Evolutionary conservation across 2,329 filamentous ascomycete genomes (phyloP).

Genomic region (Sclerotinia spermophila): DNA sequence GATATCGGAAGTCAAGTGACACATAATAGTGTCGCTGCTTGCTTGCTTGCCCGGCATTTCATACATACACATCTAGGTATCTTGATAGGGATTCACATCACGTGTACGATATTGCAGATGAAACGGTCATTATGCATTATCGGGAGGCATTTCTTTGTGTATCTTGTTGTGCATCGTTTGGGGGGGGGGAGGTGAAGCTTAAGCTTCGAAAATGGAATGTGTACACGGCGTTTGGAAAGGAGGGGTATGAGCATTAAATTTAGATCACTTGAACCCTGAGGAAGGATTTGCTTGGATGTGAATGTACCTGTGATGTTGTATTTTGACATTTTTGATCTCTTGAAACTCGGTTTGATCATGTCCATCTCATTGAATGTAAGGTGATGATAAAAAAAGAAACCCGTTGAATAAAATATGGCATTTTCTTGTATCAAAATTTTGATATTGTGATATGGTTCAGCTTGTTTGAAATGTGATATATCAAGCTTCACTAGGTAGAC

Average conservation of each 20-base stretch:
- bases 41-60: neutral
- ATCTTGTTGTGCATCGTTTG: neutral
- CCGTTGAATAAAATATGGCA: neutral
- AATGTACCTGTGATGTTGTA: neutral
- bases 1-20: slow-evolving; percentile 21
- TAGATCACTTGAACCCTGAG: slow-evolving; percentile 12
- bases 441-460: neutral
- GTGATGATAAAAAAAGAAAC: neutral
- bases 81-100: neutral
- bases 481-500: neutral
- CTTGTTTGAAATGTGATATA: slow-evolving; percentile 6
- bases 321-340: neutral
- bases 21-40: neutral
- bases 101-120: slow-evolving; percentile 16
- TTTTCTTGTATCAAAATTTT: neutral
- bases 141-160: neutral
- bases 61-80: neutral
- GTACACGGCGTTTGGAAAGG: slow-evolving; percentile 5
- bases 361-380: neutral
- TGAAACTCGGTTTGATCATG: neutral
- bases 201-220: slow-evolving; percentile 10
- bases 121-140: slow-evolving; percentile 18
- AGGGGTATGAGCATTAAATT: slow-evolving; percentile 14
- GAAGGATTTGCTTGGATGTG: slow-evolving; percentile 1
- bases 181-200: neutral